Evolutionary conservation across 108 stramenopile genomes (phyloP), one percentile per base, ranked within the genome.

Genomic region (Pseudonitzschia multiseries): DNA sequence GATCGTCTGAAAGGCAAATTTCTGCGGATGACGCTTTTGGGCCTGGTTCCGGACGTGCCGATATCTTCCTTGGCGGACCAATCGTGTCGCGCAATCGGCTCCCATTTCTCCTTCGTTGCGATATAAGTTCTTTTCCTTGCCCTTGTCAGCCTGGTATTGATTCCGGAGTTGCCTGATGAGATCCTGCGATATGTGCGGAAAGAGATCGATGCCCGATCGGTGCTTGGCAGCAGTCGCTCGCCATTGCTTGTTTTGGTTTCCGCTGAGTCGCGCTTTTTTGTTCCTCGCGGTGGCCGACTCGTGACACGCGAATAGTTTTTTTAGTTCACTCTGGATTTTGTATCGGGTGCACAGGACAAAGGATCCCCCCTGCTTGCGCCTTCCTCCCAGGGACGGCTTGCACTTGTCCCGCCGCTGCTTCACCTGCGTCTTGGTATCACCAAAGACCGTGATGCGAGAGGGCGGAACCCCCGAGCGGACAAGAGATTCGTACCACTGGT

Each of bases 401-500:
- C n/a, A n/a, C 8, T 28, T 4, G 24, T 59, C 26, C 26, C 26
- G 0, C 26, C 29, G 29, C 26, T 26, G 8, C 28, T 26, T 26
- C 24, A 4, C 17, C 26, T 59, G 29, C 57, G 17, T 31, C 26
- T 59, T 59, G 57, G 57, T 3, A 26, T 59, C 57, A 28, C 29
- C 57, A 6, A 22, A 13, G 27, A 59, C 29, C 14, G 15, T 0
- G 0, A 59, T 59, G 0, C 29, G 21, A 8, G 57, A 31, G 8
- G 57, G 57, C 15, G 21, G 57, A 10, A 59, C 73, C 0, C 83
- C 83, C 27, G 69, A 53, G 26, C 60, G 57, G 36, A 65, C 29
- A 12, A 84, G 46, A 46, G 68, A 51, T 24, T 78, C 77, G 18
- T 71, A n/a, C 84, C 84, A 84, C 29, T 84, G 84, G 0, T 57